Conservation (phyloP, 768 basidiomycete genomes). For the Hirschioporus abietinus region DNA sequence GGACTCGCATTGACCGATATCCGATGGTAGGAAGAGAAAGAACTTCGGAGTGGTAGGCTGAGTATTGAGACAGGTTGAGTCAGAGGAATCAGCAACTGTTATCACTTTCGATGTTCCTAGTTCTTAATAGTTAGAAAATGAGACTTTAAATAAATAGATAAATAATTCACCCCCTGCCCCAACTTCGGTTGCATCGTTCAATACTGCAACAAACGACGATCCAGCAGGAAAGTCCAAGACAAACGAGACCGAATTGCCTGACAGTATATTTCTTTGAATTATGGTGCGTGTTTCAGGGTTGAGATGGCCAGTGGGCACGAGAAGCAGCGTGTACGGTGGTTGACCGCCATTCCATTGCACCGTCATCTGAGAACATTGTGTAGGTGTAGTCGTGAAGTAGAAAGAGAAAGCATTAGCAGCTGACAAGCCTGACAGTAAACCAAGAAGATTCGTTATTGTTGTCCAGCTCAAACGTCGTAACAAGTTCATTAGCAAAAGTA, state of each 20-base stretch:
- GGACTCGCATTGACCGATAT: conserved; percentile 10
- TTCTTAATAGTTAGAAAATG: conserved; percentile 7
- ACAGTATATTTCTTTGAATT: conserved; percentile 10
- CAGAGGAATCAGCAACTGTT: conserved; percentile 9
- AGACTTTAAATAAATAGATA: too few species aligned
- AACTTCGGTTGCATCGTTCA: conserved; percentile 5
- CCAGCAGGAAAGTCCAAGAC: conserved; percentile 10
- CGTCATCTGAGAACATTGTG: conserved; percentile 44
- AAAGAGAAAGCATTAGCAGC: conserved; percentile 32
- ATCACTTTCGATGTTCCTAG: conserved; percentile 13
- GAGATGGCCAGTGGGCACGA: conserved; percentile 14
- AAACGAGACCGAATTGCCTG: conserved; percentile 11
- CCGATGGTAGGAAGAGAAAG: neutral
- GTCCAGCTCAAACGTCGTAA: neutral
- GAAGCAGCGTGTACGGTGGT: conserved; percentile 14
- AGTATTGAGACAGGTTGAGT: conserved; percentile 12
- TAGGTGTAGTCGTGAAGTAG: conserved; percentile 39
- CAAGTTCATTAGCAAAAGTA: neutral
- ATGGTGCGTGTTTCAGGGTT: conserved; percentile 16
- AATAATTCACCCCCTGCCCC: neutral
- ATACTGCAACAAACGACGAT: conserved; percentile 14
- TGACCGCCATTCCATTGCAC: neutral
- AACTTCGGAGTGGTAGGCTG: conserved; percentile 9
- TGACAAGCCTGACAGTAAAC: neutral
- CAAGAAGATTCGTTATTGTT: neutral